Base-by-base conservation (phyloP, 805 yeast genomes). In the Ogataea allantospora region DNA sequence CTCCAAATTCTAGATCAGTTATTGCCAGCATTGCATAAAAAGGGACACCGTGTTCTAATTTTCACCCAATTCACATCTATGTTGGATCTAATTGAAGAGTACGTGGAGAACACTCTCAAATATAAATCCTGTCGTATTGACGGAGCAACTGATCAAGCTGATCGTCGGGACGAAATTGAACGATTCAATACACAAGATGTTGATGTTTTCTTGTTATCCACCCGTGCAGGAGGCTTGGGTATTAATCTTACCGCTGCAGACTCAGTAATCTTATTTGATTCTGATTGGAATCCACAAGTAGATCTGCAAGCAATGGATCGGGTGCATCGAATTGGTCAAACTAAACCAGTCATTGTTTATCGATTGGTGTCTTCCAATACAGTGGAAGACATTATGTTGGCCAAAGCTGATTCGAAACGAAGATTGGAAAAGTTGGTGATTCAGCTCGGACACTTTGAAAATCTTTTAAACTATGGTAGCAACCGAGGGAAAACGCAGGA, bases 221-320 rank as follows among this genome's bases (percentile, higher is more conserved):
- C 99, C 0, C 70, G 98, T 45, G 91, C 98, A 1, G 99, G 97
- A 7, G 98, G 98, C 0, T 71, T 91, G 21, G 99, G 99, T 5
- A 77, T 91, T 28, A 91, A 91, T 54, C 67, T 91, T 38, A 76
- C 82, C 0, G 78, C 83, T 0, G 96, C 98, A 0, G 97, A 93
- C 47, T 81, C 95, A 2, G 98, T 93, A 1, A 76, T 91, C 3
- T 53, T 91, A 8, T 88, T 87, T 55, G 99, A 91, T 54, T 83
- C 88, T 40, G 99, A 91, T 56, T 91, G 97, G 96, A 91, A 91
- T 54, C 99, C 98, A 0, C 97, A 91, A 55, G 95, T 88, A 45
- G 98, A 91, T 62, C 66, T 88, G 34, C 99, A 91, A 58, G 98
- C 98, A 0, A 91, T 91, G 78, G 98, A 89, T 53, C 71, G 99